Percentiles rank a stretch among this genome's conserved stretches.
Evolutionary conservation across 164 flowering plant species (phyloP).

Genomic region (Echeveria elegans): DNA sequence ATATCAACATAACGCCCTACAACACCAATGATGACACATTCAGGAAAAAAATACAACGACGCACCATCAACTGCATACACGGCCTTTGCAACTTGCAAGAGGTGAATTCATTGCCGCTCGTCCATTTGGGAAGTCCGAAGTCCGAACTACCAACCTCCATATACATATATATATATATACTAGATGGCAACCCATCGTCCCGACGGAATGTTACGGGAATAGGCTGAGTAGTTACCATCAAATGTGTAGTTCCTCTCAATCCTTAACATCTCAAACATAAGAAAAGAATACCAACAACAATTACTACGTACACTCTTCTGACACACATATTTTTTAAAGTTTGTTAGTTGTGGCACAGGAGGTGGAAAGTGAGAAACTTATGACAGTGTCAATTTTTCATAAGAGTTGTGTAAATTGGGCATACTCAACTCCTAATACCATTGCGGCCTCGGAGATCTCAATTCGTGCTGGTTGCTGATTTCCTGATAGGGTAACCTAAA

Average conservation of each 20-base stretch:
- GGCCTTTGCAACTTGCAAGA: conserved; percentile 65
- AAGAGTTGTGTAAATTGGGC: conserved; percentile 13
- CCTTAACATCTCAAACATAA: no score
- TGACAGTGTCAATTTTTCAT: not conserved
- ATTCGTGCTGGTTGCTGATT: conserved; percentile 91
- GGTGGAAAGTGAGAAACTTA: no score
- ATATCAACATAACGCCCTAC: no score
- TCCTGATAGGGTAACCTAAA: conserved; percentile 87
- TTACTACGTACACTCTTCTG: no score
- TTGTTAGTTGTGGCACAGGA: no score
- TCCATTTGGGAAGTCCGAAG: conserved; percentile 89
- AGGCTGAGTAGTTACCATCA: no score
- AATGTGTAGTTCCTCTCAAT: no score
- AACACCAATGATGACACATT: not conserved
- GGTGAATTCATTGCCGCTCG: conserved; percentile 87
- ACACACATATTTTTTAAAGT: no score
- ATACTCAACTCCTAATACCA: conserved; percentile 87
- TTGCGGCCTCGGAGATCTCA: conserved; percentile 96
- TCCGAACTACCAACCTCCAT: conserved; percentile 94
- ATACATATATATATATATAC: no score
- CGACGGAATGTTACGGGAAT: no score
- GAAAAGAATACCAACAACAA: no score
- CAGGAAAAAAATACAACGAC: not conserved
- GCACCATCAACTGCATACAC: conserved; percentile 84
- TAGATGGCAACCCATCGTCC: no score